These are phyloP conservation scores for Aureobasidium sp. DNA, from an alignment of 2,329 filamentous ascomycete species.

Conservation along the genomic window DNA sequence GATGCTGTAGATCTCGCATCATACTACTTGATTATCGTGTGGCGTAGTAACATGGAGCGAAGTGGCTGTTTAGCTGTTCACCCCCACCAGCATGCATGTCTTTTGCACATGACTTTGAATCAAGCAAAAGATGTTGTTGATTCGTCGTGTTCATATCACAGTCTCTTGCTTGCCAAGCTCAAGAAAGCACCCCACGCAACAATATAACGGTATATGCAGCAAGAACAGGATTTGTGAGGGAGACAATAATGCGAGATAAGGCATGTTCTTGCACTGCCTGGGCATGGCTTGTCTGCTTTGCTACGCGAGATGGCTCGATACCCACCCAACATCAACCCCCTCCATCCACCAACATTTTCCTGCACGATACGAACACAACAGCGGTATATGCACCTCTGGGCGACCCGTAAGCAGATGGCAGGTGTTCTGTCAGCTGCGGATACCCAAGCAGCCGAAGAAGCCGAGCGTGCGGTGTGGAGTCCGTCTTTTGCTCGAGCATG, in stretches of 20 bases:
- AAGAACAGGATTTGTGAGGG: background rate
- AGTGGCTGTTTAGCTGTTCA: background rate
- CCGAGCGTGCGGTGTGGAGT: background rate
- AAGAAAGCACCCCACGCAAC: background rate
- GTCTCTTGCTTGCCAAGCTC: background rate
- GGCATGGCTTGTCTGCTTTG: background rate
- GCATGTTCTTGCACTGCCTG: background rate
- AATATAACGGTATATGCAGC: background rate
- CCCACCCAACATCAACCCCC: background rate
- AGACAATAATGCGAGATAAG: background rate
- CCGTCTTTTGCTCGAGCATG: constrained; percentile 1
- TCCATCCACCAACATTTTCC: background rate
- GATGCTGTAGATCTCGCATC: constrained; percentile 6
- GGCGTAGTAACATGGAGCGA: background rate
- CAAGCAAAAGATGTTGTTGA: background rate
- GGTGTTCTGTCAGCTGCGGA: background rate
- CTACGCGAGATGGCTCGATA: background rate
- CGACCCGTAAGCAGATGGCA: background rate
- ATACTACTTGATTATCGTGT: constrained; percentile 3
- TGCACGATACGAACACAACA: constrained; percentile 11
- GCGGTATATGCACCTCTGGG: background rate
- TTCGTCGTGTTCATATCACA: background rate
- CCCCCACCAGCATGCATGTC: background rate
- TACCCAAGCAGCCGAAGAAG: background rate
- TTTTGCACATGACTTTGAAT: background rate